Base-by-base conservation (phyloP, 1,139 yeast genomes). In the Sporopachydermia cereana region DNA sequence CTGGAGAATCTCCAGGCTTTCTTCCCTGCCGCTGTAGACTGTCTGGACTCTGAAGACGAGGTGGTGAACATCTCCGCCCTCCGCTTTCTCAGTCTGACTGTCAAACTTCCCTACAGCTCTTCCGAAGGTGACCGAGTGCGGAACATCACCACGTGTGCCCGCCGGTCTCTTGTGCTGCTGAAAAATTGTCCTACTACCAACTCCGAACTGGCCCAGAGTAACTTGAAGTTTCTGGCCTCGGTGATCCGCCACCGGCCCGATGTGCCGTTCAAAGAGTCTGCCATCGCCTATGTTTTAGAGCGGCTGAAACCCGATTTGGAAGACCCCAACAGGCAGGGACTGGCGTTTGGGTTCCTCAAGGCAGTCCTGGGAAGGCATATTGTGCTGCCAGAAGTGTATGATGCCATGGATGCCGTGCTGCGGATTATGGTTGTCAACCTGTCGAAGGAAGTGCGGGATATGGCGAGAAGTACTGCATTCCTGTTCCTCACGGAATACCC, bases 401-500 rank as follows among this genome's bases (percentile, higher is more conserved):
- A 89, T 54, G 74, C 84, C 3, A 81, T 91, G 82, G 95, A 85
- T 50, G 72, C 72, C 45, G 82, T 89, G 2, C 74, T 94, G 2
- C 76, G 78, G 49, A 82, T 88, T 29, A 84, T 93, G 96, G 79
- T 34, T 24, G 91, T 95, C 1, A 86, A 85, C 59, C 96, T 88
- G 51, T 72, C 91, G 9, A 76, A 76, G 47, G 88, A 82, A 55
- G 84, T 89, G 45, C 73, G 98, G 50, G 93, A 84, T 55, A 79
- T 84, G 63, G 79, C 97, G 7, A 75, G 97, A 61, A 75, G 85
- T 51, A 79, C 84, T 1, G 93, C 79, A 60, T 84, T 79, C 61
- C 91, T 81, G 57, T 93, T 91, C 56, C 66, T 91, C 56, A 84
- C 89, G 81, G 96, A 88, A 56, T 91, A 85, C 57, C 97, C 95